Percentiles rank a stretch among this genome's conserved stretches.
These are phyloP conservation scores for Globisporangium abappressorium DNA, from an alignment of 352 stramenopile genomes.

Conservation along the genomic window DNA sequence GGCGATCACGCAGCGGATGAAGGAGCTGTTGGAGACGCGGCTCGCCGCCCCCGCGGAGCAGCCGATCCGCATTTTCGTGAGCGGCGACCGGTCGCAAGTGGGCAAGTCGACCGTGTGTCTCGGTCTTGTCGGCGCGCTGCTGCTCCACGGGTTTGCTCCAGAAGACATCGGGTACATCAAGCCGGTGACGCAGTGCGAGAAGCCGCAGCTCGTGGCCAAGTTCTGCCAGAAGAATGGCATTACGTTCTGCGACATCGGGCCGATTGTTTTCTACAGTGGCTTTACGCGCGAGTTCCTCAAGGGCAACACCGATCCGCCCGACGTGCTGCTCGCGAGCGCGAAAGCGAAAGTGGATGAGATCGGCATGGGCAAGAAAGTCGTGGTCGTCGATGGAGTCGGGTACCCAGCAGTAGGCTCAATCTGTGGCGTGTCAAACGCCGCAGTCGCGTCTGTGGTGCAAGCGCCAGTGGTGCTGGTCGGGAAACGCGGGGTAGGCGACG, in stretches of 20 bases:
- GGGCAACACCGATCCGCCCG: conserved; percentile 82
- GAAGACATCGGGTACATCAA: conserved; percentile 97
- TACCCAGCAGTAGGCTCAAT: conserved; percentile 91
- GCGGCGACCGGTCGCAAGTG: conserved; percentile 86
- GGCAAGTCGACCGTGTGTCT: conserved; percentile 97
- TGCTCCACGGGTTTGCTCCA: conserved; percentile 63
- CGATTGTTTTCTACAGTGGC: conserved; percentile 96
- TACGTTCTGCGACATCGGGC: conserved; percentile 85
- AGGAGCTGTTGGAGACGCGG: conserved; percentile 27
- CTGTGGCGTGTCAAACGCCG: conserved; percentile 74
- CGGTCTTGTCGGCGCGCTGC: conserved; percentile 88
- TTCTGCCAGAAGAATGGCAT: conserved; percentile 92
- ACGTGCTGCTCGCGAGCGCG: conserved; percentile 84
- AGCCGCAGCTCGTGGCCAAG: conserved; percentile 90
- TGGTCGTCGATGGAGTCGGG: conserved; percentile 96
- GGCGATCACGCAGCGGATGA: conserved; percentile 35
- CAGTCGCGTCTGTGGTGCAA: conserved; percentile 58
- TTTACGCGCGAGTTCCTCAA: conserved; percentile 97
- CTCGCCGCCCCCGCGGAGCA: conserved; percentile 9
- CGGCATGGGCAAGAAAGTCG: conserved; percentile 83
- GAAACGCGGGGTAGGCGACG: conserved; percentile 95
- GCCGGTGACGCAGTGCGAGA: conserved; percentile 96
- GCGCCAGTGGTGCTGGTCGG: conserved; percentile 93
- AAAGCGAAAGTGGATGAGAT: conserved; percentile 87
- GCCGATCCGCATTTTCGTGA: conserved; percentile 68